Conservation (phyloP, 768 basidiomycete genomes). For the Cubamyces lactineus region DNA sequence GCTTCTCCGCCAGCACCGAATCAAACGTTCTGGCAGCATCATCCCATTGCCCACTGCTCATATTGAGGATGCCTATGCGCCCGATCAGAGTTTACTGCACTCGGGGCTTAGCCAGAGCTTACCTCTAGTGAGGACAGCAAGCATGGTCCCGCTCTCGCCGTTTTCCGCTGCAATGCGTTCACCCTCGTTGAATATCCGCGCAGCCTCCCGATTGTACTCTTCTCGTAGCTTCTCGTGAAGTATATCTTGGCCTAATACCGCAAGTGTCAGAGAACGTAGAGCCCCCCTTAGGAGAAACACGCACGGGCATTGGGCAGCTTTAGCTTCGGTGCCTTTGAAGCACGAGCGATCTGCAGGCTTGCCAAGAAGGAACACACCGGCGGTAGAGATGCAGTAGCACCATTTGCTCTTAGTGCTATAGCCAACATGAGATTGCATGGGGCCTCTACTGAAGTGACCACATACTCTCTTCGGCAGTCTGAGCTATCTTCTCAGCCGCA, state of each 20-base stretch:
- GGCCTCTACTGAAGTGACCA: conserved; percentile 4
- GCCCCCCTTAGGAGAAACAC: conserved; percentile 36
- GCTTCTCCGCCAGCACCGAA: conserved; percentile 71
- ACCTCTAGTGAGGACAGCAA: conserved; percentile 72
- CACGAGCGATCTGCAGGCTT: conserved; percentile 80
- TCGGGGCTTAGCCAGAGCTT: conserved; percentile 22
- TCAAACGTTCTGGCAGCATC: conserved; percentile 85
- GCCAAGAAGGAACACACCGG: conserved; percentile 84
- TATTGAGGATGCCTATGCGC: conserved; percentile 71
- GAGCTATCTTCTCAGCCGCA: conserved; percentile 77
- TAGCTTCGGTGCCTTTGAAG: conserved; percentile 83
- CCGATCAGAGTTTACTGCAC: neutral
- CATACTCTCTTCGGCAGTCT: conserved; percentile 68
- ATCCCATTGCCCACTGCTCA: conserved; percentile 80
- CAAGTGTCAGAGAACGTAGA: neutral
- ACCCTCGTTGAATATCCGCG: conserved; percentile 62
- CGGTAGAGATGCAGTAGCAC: conserved; percentile 54
- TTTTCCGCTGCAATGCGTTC: conserved; percentile 59
- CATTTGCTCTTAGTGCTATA: conserved; percentile 56
- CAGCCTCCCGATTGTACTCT: conserved; percentile 70
- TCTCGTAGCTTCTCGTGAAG: conserved; percentile 67
- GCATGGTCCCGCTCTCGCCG: conserved; percentile 58
- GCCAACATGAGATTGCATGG: conserved; percentile 17
- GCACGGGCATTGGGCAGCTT: conserved; percentile 72
- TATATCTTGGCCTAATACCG: conserved; percentile 63